These are phyloP conservation scores for Fusarium miscanthi DNA, from an alignment of 2,329 filamentous ascomycete genomes.

Conservation along the genomic window DNA sequence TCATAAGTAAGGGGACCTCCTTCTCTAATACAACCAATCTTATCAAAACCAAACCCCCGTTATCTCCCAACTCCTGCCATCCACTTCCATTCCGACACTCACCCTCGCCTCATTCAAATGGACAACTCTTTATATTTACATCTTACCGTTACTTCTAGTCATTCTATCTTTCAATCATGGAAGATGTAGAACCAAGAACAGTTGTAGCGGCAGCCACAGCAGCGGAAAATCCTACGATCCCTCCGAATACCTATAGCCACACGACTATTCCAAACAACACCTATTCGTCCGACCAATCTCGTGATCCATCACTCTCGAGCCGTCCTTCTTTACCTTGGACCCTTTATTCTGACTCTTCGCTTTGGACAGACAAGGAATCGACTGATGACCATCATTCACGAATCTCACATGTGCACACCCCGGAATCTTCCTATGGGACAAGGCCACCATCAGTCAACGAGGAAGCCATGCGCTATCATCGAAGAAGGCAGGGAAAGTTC, in stretches of 20 bases:
- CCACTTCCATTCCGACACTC: not conserved
- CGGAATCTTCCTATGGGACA: slow-evolving; percentile 25
- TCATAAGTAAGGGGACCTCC: too few relatives aligned
- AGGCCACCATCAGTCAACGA: slow-evolving; percentile 18
- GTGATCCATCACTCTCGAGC: not conserved
- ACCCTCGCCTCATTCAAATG: not conserved
- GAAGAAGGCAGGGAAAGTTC: not conserved
- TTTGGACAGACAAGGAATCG: slow-evolving; percentile 1
- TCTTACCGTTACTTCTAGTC: not conserved
- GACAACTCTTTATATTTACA: not conserved
- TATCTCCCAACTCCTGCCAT: not conserved
- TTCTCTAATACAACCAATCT: not conserved
- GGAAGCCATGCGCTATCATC: not conserved
- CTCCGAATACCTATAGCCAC: not conserved
- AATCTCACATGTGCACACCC: slow-evolving; percentile 2
- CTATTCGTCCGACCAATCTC: slow-evolving; percentile 1
- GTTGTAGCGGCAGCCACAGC: not conserved
- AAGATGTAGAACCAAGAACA: too few relatives aligned
- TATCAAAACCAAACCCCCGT: not conserved
- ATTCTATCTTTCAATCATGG: not conserved
- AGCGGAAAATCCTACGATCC: not conserved
- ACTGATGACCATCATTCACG: slow-evolving; percentile 11
- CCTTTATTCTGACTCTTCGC: not conserved
- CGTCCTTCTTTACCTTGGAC: not conserved
- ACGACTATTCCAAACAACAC: not conserved